Base-by-base conservation (phyloP, 2,329 filamentous ascomycete species). In the Myotisia sp. region DNA sequence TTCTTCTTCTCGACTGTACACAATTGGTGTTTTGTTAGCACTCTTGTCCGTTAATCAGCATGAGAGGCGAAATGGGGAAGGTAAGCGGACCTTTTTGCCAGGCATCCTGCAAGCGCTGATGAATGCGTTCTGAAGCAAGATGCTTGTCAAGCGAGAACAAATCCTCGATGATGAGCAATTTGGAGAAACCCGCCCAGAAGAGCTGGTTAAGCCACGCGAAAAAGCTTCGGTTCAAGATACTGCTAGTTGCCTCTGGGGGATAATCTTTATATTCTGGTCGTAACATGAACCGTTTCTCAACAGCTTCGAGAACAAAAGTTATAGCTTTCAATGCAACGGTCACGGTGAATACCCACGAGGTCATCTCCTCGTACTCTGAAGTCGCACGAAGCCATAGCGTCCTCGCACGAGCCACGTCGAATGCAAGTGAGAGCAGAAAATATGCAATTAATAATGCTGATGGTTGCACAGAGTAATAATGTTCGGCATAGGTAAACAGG, bases 191-290 rank as follows among this genome's bases (percentile, higher is more conserved):
- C 10, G 52, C 49, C 17, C 55, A 55, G 26, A 75, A 63, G 5
- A 74, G 46, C 2, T 59, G 56, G 37, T 65, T 70, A 32, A 71
- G 48, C 69, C 69, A 73, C 54, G 58, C 64, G 44, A 72, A 72
- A 8, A 68, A 49, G 0, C 50, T 51, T 27, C 56, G 54, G 39
- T 56, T 69, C 41, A 64, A 64, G n/a, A 68, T 51, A 3, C 67
- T 60, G 29, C 62, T 65, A 2, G 63, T 70, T 3, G 62, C 62
- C 44, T 75, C 71, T 0, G 57, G 60, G 1, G 68, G 65, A 26
- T 55, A 59, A 2, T 46, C 40, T 1, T 51, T 48, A 29, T 59
- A 64, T 16, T 56, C 50, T 3, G 48, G 40, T 9, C 55, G 49
- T 3, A 68, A 48, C 4, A 64, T 51, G 3, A 44, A 42, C 28